Percentiles rank a stretch among this genome's conserved stretches.
phyloP scores from a whole-genome alignment of 805 yeast species.

The Candida vaughaniae region DNA sequence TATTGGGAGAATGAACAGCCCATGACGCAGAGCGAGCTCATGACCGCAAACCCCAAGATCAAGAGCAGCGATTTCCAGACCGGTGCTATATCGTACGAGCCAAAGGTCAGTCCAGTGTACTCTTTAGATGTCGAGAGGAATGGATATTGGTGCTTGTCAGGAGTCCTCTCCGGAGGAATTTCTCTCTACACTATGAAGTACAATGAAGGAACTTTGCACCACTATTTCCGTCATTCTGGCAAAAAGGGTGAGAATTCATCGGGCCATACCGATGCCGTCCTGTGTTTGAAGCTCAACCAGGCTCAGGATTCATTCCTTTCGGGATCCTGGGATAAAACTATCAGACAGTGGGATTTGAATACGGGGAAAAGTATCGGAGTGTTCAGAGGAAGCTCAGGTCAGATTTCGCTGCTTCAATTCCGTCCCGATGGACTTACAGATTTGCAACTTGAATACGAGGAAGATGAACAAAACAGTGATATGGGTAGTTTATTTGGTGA shows the following conservation, averaged over 20 bases:
- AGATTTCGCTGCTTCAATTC: slow-evolving; percentile 71
- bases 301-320: slow-evolving; percentile 65
- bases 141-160: slow-evolving; percentile 81
- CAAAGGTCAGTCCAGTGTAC: slow-evolving; percentile 79
- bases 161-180: slow-evolving; percentile 83
- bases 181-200: slow-evolving; percentile 79
- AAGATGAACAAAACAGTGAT: slow-evolving; percentile 29
- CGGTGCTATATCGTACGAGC: slow-evolving; percentile 49
- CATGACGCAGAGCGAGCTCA: slow-evolving; percentile 40
- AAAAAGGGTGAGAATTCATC: slow-evolving; percentile 26
- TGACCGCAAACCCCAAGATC: slow-evolving; percentile 33
- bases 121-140: slow-evolving; percentile 81
- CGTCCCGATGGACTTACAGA: slow-evolving; percentile 59
- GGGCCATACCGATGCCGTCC: slow-evolving; percentile 74
- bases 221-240: slow-evolving; percentile 53
- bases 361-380: slow-evolving; percentile 55
- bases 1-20: slow-evolving; percentile 99
- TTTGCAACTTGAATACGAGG: slow-evolving; percentile 30
- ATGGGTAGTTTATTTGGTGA: slow-evolving; percentile 50
- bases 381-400: slow-evolving; percentile 67
- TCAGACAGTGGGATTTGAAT: slow-evolving; percentile 83
- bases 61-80: slow-evolving; percentile 33
- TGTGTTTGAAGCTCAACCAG: slow-evolving; percentile 62
- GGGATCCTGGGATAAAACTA: slow-evolving; percentile 87
- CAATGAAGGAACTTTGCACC: slow-evolving; percentile 77